These are phyloP conservation scores for Trypanosoma caninum DNA, from an alignment of 208 protist genomes.

Conservation along the genomic window DNA sequence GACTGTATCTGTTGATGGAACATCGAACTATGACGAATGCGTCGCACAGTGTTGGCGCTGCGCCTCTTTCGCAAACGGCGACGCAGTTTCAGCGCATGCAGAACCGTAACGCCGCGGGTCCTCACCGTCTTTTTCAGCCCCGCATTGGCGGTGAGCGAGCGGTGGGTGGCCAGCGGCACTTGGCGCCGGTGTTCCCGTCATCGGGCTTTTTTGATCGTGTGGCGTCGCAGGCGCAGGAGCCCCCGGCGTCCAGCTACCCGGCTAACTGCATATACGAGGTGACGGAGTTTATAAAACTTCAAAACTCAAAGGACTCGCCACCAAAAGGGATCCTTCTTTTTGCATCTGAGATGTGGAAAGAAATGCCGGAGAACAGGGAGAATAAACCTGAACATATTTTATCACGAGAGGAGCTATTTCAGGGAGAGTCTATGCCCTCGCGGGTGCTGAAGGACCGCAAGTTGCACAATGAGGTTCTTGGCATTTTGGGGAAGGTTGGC, in stretches of 20 bases:
- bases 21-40: slow-evolving; percentile 11
- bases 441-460: slow-evolving; percentile 72
- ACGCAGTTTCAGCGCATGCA: slow-evolving; percentile 1
- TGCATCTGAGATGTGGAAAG: slow-evolving; percentile 62
- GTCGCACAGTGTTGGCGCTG: slow-evolving; percentile 16
- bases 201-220: slow-evolving; percentile 18
- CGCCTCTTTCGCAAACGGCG: slow-evolving; percentile 13
- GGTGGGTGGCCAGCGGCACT: not conserved
- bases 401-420: slow-evolving; percentile 69
- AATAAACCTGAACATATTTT: slow-evolving; percentile 52
- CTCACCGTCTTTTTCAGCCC: not conserved
- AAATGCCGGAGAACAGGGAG: slow-evolving; percentile 74
- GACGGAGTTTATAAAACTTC: slow-evolving; percentile 45
- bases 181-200: slow-evolving; percentile 9
- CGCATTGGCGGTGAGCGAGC: not conserved
- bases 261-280: slow-evolving; percentile 68
- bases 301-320: slow-evolving; percentile 33
- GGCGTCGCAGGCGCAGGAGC: slow-evolving; percentile 5
- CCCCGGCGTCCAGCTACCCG: slow-evolving; percentile 30
- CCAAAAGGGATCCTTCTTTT: slow-evolving; percentile 42
- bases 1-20: slow-evolving; percentile 10
- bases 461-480: slow-evolving; percentile 83
- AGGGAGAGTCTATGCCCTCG: slow-evolving; percentile 53
- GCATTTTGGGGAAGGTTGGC: slow-evolving; percentile 81
- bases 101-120: not conserved